Conservation (phyloP, 2,329 filamentous ascomycete species). For the Fusarium odoratissimum region DNA sequence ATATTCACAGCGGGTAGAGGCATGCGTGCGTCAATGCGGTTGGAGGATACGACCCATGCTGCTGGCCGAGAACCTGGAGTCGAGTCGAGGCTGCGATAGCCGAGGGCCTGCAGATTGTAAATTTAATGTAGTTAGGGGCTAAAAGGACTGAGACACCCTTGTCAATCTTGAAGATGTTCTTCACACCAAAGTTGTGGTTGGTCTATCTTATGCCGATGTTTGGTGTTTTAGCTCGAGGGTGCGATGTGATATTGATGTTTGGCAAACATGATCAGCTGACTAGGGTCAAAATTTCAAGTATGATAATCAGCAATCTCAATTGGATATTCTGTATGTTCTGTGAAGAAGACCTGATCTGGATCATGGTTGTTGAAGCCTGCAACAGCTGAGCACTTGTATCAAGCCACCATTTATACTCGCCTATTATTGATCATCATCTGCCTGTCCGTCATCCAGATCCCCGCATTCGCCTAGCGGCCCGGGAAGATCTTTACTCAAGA, state of each 20-base stretch:
- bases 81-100: conserved; percentile 41
- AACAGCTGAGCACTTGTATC: conserved; percentile 8
- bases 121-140: conserved; percentile 11
- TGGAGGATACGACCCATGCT: conserved; percentile 22
- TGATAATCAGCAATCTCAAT: neutral
- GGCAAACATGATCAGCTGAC: neutral
- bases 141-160: conserved; percentile 36
- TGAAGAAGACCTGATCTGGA: neutral
- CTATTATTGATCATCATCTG: neutral
- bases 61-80: conserved; percentile 33
- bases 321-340: neutral
- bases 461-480: conserved; percentile 20
- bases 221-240: neutral
- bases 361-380: neutral
- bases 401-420: conserved; percentile 1
- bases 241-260: neutral
- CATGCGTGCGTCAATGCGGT: conserved; percentile 14
- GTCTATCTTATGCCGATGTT: conserved; percentile 17
- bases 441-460: conserved; percentile 12
- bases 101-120: conserved; percentile 29
- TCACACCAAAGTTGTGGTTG: conserved; percentile 41
- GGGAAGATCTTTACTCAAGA: conserved; percentile 28
- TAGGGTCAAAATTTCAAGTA: neutral
- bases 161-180: conserved; percentile 37
- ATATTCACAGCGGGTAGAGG: conserved; percentile 17